Evolutionary conservation across 345 rosid genomes (phyloP), one percentile per base, ranked within the genome.

Genomic region (Citrus mangshanensis): DNA sequence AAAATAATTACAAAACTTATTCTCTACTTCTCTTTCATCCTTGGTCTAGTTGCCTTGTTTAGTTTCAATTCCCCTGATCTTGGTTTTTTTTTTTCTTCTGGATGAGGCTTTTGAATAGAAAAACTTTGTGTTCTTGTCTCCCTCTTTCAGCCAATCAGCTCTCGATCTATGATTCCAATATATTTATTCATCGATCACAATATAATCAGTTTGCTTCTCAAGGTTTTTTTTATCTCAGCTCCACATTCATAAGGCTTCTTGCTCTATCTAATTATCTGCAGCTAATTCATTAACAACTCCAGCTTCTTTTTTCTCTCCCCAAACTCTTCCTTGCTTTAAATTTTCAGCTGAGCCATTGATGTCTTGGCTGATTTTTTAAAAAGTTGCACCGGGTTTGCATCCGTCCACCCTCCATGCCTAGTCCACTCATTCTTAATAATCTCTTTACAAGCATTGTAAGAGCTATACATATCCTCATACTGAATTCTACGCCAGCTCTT

Each of bases 211-310:
- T 42, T 42, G 16, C 16, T 12, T 42, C 4, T 42, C 16, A 42
- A 12, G 12, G 1, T 42, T 16, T 42, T 42, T 12, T 42, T 42
- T 42, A 10, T 42, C 51, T 12, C 4, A 0, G 0, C 1, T 42
- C 13, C 16, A 42, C 1, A 10, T 12, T 10, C 51, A 42, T 10
- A 12, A 2, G 4, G 51, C 51, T 6, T 10, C 0, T 10, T 42
- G 12, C 4, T 42, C 0, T 42, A 0, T 42, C 49, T 9, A 42
- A 42, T 2, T 14, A 10, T 2, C 4, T 42, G 4, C 4, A 42
- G 0, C 4, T 42, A 16, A 0, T 42, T 12, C 4, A 0, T 12
- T 0, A 42, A 1, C 0, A 3, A 9, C 12, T 42, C 51, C 1
- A 51, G 2, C 2, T 18, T 5, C 0, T 5, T 18, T 18, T 1